phyloP scores from a whole-genome alignment of 164 flowering plant genomes.

The Stephania cephalantha region DNA sequence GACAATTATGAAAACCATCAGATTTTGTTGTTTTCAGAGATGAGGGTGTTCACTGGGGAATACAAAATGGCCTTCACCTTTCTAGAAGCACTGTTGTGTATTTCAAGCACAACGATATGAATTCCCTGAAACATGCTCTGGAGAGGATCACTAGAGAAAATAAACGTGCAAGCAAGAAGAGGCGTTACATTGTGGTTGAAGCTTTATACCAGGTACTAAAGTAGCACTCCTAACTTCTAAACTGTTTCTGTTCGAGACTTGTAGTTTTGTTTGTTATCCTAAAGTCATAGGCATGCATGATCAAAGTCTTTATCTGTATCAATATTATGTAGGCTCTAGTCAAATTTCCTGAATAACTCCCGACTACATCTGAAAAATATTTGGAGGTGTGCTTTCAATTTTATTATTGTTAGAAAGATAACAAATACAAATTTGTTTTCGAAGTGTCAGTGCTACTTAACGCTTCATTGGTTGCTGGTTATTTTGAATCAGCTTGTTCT shows the following conservation, averaged over 20 bases:
- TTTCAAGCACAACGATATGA: constrained; percentile 97
- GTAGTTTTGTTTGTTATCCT: neutral
- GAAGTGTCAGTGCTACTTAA: neutral
- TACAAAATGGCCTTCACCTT: constrained; percentile 96
- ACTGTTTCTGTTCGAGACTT: neutral
- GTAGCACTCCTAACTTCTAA: neutral
- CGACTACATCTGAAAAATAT: too few species aligned
- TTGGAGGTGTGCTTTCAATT: too few species aligned
- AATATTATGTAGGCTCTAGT: neutral
- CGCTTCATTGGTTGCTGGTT: neutral
- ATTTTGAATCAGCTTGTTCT: neutral
- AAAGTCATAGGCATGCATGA: neutral
- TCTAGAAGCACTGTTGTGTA: constrained; percentile 87
- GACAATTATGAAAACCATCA: neutral
- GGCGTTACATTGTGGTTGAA: constrained; percentile 96
- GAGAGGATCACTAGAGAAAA: constrained; percentile 67
- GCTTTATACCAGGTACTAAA: constrained; percentile 86
- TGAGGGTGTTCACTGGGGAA: constrained; percentile 98
- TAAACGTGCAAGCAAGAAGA: constrained; percentile 63
- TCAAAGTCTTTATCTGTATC: too few species aligned
- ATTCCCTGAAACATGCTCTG: constrained; percentile 53
- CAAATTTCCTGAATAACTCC: too few species aligned
- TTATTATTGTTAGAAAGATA: neutral
- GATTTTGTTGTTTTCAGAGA: constrained; percentile 45
- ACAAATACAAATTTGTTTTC: neutral